Base-by-base conservation (phyloP, 345 rosid genomes). In the Hibiscus trionum region DNA sequence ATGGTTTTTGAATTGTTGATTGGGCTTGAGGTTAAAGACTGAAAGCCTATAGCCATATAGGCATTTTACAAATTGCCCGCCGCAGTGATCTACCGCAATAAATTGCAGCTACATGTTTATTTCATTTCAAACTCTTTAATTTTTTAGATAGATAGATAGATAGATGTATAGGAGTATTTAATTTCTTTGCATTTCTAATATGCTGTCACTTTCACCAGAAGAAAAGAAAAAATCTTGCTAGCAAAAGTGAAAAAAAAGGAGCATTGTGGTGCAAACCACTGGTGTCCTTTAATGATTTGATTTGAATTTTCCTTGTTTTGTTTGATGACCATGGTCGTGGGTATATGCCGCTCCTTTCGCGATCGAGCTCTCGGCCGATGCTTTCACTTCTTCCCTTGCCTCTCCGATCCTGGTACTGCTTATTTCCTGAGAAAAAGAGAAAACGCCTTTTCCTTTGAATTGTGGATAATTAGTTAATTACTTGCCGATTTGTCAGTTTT, bases 391-490 rank as follows among this genome's bases (percentile, higher is more conserved):
- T 63, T 85, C 70, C 93, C 96, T 64, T 88, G 91, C 57, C 91
- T 90, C 79, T 74, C 85, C 69, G 96, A 90, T 84, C 88, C 96
- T 47, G 88, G 96, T 90, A 76, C 42, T 39, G 10, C 44, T 39
- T 39, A 39, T 39, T 39, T 39, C 44, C 44, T 39, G 10, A 39
- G 44, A 39, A 39, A 39, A 39, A 39, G 10, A 39, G 44, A 39
- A 39, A 37, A 39, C 10, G 44, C 10, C 44, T 39, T 39, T 39
- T 39, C 11, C 1, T 39, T 39, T 8, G 44, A 31, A 29, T 14
- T 52, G 39, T 46, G 5, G 63, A 27, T 39, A 6, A 24, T 39
- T 5, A 27, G 33, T 7, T 61, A 6, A 33, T 44, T 53, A 50
- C 46, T 47, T 57, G 63, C 35, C 0, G 44, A 39, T 39, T 39